Percentiles rank a stretch among this genome's conserved stretches.
These are phyloP conservation scores for Penicillium parvum DNA, from an alignment of 495 filamentous ascomycete species.

Conservation along the genomic window DNA sequence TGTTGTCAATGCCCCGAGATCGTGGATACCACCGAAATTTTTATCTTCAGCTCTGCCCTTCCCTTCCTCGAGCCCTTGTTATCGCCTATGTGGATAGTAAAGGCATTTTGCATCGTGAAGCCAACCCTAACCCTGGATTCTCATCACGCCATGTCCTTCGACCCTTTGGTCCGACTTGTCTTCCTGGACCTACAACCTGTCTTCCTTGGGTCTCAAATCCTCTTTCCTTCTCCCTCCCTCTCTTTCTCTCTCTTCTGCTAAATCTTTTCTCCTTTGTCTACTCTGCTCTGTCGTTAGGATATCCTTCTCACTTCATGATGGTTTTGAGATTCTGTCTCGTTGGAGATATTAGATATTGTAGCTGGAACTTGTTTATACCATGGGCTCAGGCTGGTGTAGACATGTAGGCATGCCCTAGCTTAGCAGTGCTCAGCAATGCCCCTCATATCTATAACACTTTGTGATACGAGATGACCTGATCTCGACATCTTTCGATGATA, in stretches of 20 bases:
- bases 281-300: conserved; percentile 21
- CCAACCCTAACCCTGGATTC: neutral
- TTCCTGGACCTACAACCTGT: neutral
- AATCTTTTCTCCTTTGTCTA: conserved; percentile 20
- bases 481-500: too few species aligned
- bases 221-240: neutral
- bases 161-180: neutral
- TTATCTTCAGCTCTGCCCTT: neutral
- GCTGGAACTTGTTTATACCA: neutral
- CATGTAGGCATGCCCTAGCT: neutral
- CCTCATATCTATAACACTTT: too few species aligned
- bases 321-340: conserved; percentile 7
- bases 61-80: neutral
- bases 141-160: neutral
- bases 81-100: neutral
- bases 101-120: conserved; percentile 14
- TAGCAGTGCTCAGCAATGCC: too few species aligned
- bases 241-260: neutral
- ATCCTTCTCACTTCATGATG: conserved; percentile 27
- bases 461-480: too few species aligned
- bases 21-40: neutral
- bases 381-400: neutral
- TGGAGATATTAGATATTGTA: conserved; percentile 4
- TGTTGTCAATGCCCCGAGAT: too few species aligned
- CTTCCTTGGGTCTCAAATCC: neutral